Evolutionary conservation across 179 eudicot species (phyloP).

Genomic region (Heliamphora pulchella): DNA sequence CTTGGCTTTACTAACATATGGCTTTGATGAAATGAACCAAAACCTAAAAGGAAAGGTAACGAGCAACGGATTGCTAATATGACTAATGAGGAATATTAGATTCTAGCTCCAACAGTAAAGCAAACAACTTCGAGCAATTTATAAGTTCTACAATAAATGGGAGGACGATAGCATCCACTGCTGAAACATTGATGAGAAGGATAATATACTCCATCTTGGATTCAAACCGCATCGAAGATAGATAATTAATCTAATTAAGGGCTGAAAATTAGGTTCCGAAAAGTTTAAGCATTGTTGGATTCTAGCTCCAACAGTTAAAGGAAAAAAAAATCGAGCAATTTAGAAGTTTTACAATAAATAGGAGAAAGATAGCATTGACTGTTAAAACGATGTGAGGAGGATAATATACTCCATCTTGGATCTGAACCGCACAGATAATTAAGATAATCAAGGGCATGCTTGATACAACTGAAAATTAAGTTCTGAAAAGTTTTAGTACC

Average conservation of each 20-base stretch:
- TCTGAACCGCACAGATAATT: not conserved
- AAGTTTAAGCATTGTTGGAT: not conserved
- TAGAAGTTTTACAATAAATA: not conserved
- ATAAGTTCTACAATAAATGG: not conserved
- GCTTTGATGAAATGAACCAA: too few relatives aligned
- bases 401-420: not conserved
- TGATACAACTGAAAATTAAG: not conserved
- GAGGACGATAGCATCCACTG: not conserved
- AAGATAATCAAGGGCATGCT: not conserved
- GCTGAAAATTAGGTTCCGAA: not conserved
- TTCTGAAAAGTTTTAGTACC: not conserved
- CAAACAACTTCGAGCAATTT: not conserved
- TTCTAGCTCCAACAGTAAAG: not conserved
- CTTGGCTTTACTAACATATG: not conserved
- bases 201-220: not conserved
- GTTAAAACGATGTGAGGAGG: not conserved
- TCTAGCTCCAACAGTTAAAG: not conserved
- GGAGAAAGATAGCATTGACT: not conserved
- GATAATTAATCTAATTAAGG: too few relatives aligned
- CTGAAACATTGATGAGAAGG: not conserved
- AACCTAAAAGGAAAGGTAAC: not conserved
- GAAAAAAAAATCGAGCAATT: not conserved
- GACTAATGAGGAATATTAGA: not conserved
- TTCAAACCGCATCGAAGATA: too few relatives aligned
- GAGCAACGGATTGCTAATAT: not conserved